Percentiles rank a stretch among this genome's conserved stretches.
These are phyloP conservation scores for Beverwykella pulmonaria DNA, from an alignment of 495 filamentous ascomycete species.

Conservation along the genomic window DNA sequence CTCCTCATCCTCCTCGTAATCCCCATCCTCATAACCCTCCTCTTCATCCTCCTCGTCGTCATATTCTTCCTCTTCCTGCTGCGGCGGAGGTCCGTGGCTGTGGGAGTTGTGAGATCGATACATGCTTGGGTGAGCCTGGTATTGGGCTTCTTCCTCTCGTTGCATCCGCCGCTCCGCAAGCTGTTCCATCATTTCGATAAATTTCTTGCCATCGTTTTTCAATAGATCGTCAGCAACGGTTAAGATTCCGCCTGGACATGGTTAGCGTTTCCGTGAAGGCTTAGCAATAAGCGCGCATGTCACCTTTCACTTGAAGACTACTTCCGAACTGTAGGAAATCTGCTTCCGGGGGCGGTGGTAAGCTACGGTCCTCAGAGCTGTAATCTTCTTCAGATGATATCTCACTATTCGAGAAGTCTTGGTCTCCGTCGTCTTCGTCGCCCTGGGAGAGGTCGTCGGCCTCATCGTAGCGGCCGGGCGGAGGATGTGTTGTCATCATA, in stretches of 20 bases:
- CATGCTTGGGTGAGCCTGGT: slow-evolving; percentile 53
- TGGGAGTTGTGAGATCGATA: slow-evolving; percentile 49
- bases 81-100: slow-evolving; percentile 64
- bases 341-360: slow-evolving; percentile 56
- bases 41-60: slow-evolving; percentile 88
- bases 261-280: slow-evolving; percentile 47
- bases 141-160: slow-evolving; percentile 86
- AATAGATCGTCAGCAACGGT: slow-evolving; percentile 98
- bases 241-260: slow-evolving; percentile 83
- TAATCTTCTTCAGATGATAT: slow-evolving; percentile 60
- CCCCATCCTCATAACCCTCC: slow-evolving; percentile 86
- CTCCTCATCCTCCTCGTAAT: slow-evolving; percentile 91
- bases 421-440: slow-evolving; percentile 65
- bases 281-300: background rate
- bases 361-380: slow-evolving; percentile 59
- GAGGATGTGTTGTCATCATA: slow-evolving; percentile 17
- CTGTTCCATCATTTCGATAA: slow-evolving; percentile 99
- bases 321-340: slow-evolving; percentile 98
- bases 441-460: slow-evolving; percentile 62
- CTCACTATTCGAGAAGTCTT: slow-evolving; percentile 55
- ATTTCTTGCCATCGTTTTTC: slow-evolving; percentile 98
- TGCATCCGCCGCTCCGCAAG: slow-evolving; percentile 96
- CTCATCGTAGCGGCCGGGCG: slow-evolving; percentile 38
- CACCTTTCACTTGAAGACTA: slow-evolving; percentile 94
- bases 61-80: slow-evolving; percentile 76